phyloP scores from a whole-genome alignment of 176 grass and related monocot genomes.

The Melocanna baccifera region DNA sequence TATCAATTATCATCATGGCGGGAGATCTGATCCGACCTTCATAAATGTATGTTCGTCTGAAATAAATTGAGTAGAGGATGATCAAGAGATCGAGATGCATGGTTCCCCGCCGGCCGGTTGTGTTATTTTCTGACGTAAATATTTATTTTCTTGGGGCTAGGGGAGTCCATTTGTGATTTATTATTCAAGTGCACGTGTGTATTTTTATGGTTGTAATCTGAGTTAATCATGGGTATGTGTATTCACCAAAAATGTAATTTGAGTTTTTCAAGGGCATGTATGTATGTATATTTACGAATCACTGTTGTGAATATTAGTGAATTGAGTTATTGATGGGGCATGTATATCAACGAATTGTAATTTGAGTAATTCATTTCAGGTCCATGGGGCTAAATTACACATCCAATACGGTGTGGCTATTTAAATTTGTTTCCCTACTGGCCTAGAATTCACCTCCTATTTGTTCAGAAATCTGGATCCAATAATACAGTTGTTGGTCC shows the following conservation, averaged over 20 bases:
- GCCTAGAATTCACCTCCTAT: background rate
- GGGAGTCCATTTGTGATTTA: background rate
- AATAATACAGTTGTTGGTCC: background rate
- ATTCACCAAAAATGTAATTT: background rate
- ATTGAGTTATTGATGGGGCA: background rate
- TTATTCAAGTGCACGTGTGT: background rate
- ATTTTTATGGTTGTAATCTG: background rate
- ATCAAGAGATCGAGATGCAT: background rate
- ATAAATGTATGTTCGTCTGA: background rate
- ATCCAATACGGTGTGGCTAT: background rate
- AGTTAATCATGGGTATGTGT: background rate
- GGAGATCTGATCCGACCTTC: background rate
- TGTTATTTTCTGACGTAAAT: background rate
- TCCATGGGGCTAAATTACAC: background rate
- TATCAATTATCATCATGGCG: background rate
- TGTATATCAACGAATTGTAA: background rate
- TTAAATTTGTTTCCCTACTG: background rate
- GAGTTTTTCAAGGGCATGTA: background rate
- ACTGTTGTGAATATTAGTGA: background rate
- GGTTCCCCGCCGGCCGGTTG: background rate
- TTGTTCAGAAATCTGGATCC: background rate
- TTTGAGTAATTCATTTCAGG: background rate
- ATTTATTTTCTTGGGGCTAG: background rate
- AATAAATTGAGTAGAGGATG: slow-evolving; percentile 24
- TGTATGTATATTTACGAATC: background rate